Evolutionary conservation across 2,329 filamentous ascomycete species (phyloP).

Genomic region (Ophiostoma novo-ulmi): DNA sequence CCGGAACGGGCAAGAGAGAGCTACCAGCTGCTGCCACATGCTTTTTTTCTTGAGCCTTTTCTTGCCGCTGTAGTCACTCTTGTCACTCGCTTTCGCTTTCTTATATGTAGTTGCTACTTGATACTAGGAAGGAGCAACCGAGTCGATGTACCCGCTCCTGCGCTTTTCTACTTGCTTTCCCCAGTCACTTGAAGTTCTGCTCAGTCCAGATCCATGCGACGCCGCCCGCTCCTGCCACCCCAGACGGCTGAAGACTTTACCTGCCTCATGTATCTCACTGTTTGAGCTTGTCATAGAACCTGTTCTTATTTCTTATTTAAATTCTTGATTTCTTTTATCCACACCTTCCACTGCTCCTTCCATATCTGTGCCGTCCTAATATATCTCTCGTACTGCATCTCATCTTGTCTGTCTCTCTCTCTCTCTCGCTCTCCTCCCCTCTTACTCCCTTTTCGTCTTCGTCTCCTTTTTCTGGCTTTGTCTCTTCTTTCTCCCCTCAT

Average conservation of each 20-base stretch:
- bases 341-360: background rate
- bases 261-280: conserved; percentile 8
- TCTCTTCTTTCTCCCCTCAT: background rate
- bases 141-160: background rate
- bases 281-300: background rate
- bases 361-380: conserved; percentile 9
- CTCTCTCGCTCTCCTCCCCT: background rate
- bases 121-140: background rate
- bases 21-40: background rate
- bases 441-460: background rate
- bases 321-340: background rate
- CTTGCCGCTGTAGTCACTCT: background rate
- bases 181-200: background rate
- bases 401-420: conserved; percentile 11
- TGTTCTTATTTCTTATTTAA: background rate
- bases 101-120: background rate
- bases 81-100: background rate
- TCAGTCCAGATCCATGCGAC: background rate
- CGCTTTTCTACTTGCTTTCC: conserved; percentile 2
- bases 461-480: too few species aligned
- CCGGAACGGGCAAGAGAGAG: conserved; percentile 1
- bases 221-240: conserved; percentile 1
- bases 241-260: conserved; percentile 8
- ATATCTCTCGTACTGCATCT: conserved; percentile 18
- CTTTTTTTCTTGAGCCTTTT: background rate